A percentile compares a stretch with the other conserved stretches of the same genome.
These are phyloP conservation scores for Cyclotella choctawhatcheeana DNA, from an alignment of 108 stramenopile genomes.

Conservation along the genomic window DNA sequence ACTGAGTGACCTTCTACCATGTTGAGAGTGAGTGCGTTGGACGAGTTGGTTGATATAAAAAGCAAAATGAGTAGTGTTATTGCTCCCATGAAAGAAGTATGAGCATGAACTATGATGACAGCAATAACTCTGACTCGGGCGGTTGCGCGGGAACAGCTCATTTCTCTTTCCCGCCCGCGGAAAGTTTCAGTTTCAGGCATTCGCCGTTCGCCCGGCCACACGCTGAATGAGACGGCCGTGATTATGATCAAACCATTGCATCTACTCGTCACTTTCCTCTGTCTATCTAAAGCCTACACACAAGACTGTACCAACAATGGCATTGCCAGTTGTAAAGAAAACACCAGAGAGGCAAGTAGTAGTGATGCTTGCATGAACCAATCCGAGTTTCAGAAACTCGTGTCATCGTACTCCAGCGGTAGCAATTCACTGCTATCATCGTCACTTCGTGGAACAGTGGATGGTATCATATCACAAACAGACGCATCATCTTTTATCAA, in stretches of 20 bases:
- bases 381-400: not conserved
- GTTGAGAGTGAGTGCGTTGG: slow-evolving; percentile 12
- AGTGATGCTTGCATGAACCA: not conserved
- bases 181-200: too few species aligned
- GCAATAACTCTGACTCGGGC: too few species aligned
- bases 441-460: slow-evolving; percentile 31
- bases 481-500: slow-evolving; percentile 12
- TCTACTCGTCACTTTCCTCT: not conserved
- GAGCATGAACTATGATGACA: too few species aligned
- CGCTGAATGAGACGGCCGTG: not conserved
- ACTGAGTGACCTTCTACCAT: slow-evolving; percentile 80
- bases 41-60: not conserved
- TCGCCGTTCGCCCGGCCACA: too few species aligned
- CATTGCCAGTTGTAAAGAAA: not conserved
- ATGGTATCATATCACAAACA: slow-evolving; percentile 2
- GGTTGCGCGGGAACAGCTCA: too few species aligned
- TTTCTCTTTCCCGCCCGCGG: too few species aligned
- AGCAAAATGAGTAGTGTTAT: not conserved
- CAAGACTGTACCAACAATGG: not conserved
- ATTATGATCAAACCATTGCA: not conserved
- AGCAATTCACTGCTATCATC: slow-evolving; percentile 16
- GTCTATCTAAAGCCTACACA: too few species aligned
- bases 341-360: too few species aligned
- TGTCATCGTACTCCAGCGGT: not conserved
- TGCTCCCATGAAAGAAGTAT: too few species aligned